Percentiles rank a stretch among this genome's conserved stretches.
Evolutionary conservation across 2,329 filamentous ascomycete species (phyloP).

Genomic region (Monosporascus ibericus): DNA sequence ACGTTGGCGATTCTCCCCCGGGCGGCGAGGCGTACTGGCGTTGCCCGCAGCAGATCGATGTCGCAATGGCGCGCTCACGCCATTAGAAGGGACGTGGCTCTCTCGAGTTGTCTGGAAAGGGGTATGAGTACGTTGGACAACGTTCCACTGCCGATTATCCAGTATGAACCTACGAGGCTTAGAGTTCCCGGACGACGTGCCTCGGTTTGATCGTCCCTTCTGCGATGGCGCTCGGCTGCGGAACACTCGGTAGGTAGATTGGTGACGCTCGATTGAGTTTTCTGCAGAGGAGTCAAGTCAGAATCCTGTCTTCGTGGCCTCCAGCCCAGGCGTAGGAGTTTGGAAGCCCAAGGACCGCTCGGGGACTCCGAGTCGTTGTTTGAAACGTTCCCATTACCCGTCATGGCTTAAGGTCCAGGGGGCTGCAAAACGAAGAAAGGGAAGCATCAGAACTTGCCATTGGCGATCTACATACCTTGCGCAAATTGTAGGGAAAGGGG

Average conservation of each 20-base stretch:
- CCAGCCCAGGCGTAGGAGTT: slow-evolving; percentile 10
- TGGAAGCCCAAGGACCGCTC: slow-evolving; percentile 8
- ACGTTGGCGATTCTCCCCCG: not conserved
- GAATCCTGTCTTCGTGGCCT: slow-evolving; percentile 9
- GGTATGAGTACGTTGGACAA: not conserved
- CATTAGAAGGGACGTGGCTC: not conserved
- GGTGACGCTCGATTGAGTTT: slow-evolving; percentile 5
- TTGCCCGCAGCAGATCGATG: not conserved
- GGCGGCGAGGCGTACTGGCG: not conserved
- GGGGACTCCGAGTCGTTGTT: slow-evolving; percentile 5
- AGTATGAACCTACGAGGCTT: not conserved
- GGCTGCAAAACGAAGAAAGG: not conserved
- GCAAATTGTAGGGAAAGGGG: no score
- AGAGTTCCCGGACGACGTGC: not conserved
- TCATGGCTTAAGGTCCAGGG: slow-evolving; percentile 9
- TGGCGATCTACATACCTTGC: slow-evolving; percentile 12
- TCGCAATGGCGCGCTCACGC: not conserved
- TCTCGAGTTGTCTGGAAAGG: not conserved
- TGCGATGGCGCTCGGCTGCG: slow-evolving; percentile 4
- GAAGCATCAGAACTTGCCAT: not conserved
- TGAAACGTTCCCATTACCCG: slow-evolving; percentile 3
- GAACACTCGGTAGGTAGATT: slow-evolving; percentile 4
- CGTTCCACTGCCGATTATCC: not conserved
- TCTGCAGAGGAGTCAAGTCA: slow-evolving; percentile 9
- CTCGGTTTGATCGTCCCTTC: not conserved